Conservation (phyloP, 805 yeast species). For the Kazachstania bromeliacearum region DNA sequence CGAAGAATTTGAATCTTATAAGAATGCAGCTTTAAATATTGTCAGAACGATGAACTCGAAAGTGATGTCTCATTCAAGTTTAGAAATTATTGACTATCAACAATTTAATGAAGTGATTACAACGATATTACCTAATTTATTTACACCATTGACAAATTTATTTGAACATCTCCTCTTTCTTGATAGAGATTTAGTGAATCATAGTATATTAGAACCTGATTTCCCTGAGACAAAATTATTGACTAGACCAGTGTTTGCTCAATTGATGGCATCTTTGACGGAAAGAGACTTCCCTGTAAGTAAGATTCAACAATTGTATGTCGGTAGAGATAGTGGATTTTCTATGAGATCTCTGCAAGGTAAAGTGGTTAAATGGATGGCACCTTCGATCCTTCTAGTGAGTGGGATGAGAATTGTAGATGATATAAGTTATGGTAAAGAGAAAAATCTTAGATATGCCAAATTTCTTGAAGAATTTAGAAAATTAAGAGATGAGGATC, state of each 20-base stretch:
- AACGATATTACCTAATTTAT: conserved; percentile 35
- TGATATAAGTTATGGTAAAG: conserved; percentile 17
- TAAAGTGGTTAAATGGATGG: conserved; percentile 81
- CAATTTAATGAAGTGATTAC: conserved; percentile 30
- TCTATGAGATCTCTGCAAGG: conserved; percentile 81
- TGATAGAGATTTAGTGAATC: conserved; percentile 15
- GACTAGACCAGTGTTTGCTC: conserved; percentile 32
- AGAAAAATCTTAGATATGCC: conserved; percentile 35
- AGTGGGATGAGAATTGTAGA: conserved; percentile 47
- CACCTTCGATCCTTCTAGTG: conserved; percentile 67
- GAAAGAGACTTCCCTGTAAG: conserved; percentile 17
- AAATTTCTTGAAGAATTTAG: conserved; percentile 45
- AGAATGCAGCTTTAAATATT: conserved; percentile 36
- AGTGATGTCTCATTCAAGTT: not conserved
- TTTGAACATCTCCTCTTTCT: conserved; percentile 37
- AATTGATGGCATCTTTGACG: conserved; percentile 33
- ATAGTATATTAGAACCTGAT: conserved; percentile 1
- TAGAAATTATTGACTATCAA: conserved; percentile 16
- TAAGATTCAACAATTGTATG: conserved; percentile 43
- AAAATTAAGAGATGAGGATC: conserved; percentile 28
- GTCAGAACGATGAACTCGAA: conserved; percentile 38
- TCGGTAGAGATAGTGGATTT: conserved; percentile 66
- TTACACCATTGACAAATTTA: conserved; percentile 37
- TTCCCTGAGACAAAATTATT: conserved; percentile 11
- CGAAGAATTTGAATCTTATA: conserved; percentile 36